Conservation (phyloP, 2,329 filamentous ascomycete species). For the Botrytis aclada region DNA sequence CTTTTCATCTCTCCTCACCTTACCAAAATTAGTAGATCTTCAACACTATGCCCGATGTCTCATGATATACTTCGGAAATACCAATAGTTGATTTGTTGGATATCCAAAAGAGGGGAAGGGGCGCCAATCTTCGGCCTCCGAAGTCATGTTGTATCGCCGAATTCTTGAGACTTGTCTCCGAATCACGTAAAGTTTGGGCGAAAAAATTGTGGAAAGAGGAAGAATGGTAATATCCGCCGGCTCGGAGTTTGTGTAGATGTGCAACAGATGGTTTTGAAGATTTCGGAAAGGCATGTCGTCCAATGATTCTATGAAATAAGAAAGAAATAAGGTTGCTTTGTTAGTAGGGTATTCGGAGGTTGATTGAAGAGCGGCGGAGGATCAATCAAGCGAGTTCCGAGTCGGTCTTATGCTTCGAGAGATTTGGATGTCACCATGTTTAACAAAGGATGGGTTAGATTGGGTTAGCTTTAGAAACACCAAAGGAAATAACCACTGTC, state of each 20-base stretch:
- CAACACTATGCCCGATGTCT: not conserved
- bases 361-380: not conserved
- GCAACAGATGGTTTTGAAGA: not conserved
- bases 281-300: not conserved
- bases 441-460: not conserved
- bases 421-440: not conserved
- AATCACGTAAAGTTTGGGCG: not conserved
- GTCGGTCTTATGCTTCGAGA: not conserved
- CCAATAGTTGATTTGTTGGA: not conserved
- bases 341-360: not conserved
- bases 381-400: not conserved
- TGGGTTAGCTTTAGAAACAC: not conserved
- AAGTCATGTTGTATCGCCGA: not conserved
- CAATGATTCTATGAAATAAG: not conserved
- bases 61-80: not conserved
- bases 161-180: not conserved
- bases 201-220: not conserved
- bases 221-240: not conserved
- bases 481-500: not conserved
- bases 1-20: not conserved
- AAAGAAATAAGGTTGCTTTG: not conserved
- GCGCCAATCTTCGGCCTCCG: not conserved
- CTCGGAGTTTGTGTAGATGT: not conserved
- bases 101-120: not conserved
- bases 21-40: not conserved